Conservation (phyloP, 192 early-diverging fungal species). For the Podochytrium sp. region DNA sequence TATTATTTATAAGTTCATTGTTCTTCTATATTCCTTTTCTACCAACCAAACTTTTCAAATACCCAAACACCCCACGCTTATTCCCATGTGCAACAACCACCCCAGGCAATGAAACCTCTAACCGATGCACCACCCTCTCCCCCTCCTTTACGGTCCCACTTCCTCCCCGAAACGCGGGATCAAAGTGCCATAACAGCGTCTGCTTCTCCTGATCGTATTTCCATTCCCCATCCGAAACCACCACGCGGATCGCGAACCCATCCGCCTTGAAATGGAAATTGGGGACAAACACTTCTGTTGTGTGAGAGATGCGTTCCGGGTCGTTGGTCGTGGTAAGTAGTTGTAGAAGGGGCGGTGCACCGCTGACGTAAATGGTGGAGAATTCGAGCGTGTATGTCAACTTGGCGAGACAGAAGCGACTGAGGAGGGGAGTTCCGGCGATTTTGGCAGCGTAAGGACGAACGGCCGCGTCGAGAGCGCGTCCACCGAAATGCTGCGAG, state of each 20-base stretch:
- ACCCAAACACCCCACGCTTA: no score
- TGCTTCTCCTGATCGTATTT: constrained; percentile 68
- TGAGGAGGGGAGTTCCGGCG: constrained; percentile 65
- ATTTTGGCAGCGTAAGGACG: constrained; percentile 80
- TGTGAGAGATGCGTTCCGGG: neutral
- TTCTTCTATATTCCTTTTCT: no score
- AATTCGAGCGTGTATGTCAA: constrained; percentile 69
- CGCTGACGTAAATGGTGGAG: constrained; percentile 38
- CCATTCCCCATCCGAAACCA: constrained; percentile 73
- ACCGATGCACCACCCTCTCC: no score
- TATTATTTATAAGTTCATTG: no score
- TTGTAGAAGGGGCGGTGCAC: neutral
- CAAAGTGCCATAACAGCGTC: constrained; percentile 65
- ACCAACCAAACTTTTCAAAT: no score
- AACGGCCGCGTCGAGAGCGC: constrained; percentile 79
- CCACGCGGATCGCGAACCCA: constrained; percentile 50
- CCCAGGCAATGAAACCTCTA: no score
- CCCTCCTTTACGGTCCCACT: no score
- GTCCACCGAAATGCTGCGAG: constrained; percentile 68
- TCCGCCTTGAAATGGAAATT: constrained; percentile 66
- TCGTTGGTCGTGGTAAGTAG: neutral
- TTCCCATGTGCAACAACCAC: no score
- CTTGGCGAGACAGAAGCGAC: constrained; percentile 62
- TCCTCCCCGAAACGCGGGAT: constrained; percentile 33
- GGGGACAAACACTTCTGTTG: constrained; percentile 76